Evolutionary conservation across 495 filamentous ascomycete species (phyloP).

Genomic region (Penicillium longicatenatum): DNA sequence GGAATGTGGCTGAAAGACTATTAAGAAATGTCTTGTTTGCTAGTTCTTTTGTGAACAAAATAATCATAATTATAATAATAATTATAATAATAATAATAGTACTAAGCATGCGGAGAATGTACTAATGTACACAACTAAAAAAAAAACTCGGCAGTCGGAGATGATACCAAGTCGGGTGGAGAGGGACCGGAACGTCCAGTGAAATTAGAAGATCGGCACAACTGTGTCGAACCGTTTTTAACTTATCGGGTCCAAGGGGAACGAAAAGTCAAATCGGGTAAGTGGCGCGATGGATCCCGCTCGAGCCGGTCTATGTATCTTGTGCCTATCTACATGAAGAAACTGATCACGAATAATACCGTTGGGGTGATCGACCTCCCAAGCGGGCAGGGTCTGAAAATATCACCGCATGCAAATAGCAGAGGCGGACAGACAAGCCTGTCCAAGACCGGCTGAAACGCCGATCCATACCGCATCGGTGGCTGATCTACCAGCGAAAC

Average conservation of each 20-base stretch:
- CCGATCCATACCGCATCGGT: constrained; percentile 17
- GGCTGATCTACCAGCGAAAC: constrained; percentile 22
- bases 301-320: neutral
- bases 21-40: neutral
- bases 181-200: constrained; percentile 7
- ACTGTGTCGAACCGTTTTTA: constrained; percentile 17
- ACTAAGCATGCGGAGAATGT: neutral
- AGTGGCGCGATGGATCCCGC: constrained; percentile 8
- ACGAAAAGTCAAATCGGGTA: constrained; percentile 7
- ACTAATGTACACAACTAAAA: neutral
- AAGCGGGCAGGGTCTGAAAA: neutral
- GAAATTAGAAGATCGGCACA: constrained; percentile 13
- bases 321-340: neutral
- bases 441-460: constrained; percentile 9
- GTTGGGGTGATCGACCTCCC: constrained; percentile 4
- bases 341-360: neutral
- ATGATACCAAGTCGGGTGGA: constrained; percentile 4
- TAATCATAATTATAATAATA: no score
- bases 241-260: constrained; percentile 15
- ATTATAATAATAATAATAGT: no score
- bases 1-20: constrained; percentile 7
- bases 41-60: neutral
- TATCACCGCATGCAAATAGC: constrained; percentile 5
- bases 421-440: constrained; percentile 11
- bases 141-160: neutral